phyloP scores from a whole-genome alignment of 257 asterid genomes.

The Gentiana dahurica region DNA sequence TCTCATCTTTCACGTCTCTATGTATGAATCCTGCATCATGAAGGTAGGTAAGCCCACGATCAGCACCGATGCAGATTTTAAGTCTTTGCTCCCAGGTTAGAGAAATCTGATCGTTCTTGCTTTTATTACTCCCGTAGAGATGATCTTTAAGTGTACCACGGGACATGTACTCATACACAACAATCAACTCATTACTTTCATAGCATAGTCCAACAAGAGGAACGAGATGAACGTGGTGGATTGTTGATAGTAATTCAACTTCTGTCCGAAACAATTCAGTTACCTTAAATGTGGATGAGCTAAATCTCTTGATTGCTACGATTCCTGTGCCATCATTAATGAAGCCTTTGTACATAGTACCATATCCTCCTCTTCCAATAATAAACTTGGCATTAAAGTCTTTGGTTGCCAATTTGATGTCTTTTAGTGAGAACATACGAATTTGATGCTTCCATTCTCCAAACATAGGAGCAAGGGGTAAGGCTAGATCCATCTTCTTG shows the following conservation, averaged over 20 bases:
- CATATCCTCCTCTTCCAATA: constrained; percentile 14
- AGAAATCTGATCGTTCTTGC: neutral
- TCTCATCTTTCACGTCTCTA: constrained; percentile 11
- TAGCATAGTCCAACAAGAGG: constrained; percentile 12
- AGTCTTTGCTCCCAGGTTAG: constrained; percentile 14
- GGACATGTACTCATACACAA: constrained; percentile 7
- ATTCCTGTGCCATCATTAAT: neutral
- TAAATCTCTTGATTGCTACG: neutral
- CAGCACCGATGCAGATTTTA: constrained; percentile 14
- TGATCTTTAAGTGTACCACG: constrained; percentile 8
- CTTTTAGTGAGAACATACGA: constrained; percentile 2
- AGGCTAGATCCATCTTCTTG: constrained; percentile 1
- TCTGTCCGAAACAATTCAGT: constrained; percentile 8
- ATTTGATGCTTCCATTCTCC: too few relatives aligned
- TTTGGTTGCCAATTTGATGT: constrained; percentile 3
- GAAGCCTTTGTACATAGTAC: constrained; percentile 12
- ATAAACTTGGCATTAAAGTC: neutral
- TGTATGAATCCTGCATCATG: constrained; percentile 4
- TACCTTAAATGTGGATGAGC: neutral
- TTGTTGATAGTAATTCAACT: constrained; percentile 11
- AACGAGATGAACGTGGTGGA: constrained; percentile 10
- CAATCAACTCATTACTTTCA: constrained; percentile 6
- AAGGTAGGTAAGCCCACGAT: constrained; percentile 10
- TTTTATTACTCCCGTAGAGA: neutral
- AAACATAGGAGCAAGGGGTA: neutral